Evolutionary conservation across 768 basidiomycete genomes (phyloP).

Genomic region (Mycena kentingensis): DNA sequence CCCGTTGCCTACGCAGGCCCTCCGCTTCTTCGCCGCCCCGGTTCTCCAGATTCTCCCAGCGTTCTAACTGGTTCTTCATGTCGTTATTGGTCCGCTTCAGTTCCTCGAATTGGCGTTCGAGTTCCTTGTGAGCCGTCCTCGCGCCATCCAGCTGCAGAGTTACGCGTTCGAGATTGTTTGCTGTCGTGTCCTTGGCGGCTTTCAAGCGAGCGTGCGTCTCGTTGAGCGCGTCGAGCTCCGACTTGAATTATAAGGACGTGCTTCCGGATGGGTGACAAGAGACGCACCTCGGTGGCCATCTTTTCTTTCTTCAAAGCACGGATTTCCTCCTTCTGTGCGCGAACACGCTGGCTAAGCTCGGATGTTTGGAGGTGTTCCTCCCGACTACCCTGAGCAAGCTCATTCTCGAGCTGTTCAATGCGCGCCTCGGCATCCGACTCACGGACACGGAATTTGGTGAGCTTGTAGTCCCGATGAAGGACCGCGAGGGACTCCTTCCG

Average conservation of each 20-base stretch:
- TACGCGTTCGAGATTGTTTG: slow-evolving; percentile 58
- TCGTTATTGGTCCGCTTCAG: slow-evolving; percentile 56
- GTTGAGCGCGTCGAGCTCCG: slow-evolving; percentile 42
- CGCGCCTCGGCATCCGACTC: slow-evolving; percentile 62
- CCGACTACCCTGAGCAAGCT: slow-evolving; percentile 24
- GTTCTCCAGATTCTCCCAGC: slow-evolving; percentile 69
- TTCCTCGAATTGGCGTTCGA: slow-evolving; percentile 60
- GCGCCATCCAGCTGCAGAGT: slow-evolving; percentile 61
- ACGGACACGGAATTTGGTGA: slow-evolving; percentile 65
- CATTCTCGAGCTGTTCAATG: slow-evolving; percentile 54
- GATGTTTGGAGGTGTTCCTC: slow-evolving; percentile 4
- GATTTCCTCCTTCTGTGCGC: slow-evolving; percentile 37
- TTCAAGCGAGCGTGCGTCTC: slow-evolving; percentile 53
- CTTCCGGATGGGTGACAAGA: background rate
- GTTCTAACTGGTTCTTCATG: slow-evolving; percentile 63
- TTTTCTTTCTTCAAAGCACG: slow-evolving; percentile 43
- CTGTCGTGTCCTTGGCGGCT: slow-evolving; percentile 45
- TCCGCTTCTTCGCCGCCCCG: slow-evolving; percentile 64
- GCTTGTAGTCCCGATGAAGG: slow-evolving; percentile 64
- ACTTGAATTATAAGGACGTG: slow-evolving; percentile 31
- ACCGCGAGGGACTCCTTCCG: slow-evolving; percentile 60
- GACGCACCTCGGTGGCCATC: slow-evolving; percentile 48
- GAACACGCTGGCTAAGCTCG: slow-evolving; percentile 27
- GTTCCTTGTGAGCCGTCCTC: slow-evolving; percentile 51
- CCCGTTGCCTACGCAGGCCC: slow-evolving; percentile 51